Base-by-base conservation (phyloP, 345 rosid genomes). In the Lepidium africanum region DNA sequence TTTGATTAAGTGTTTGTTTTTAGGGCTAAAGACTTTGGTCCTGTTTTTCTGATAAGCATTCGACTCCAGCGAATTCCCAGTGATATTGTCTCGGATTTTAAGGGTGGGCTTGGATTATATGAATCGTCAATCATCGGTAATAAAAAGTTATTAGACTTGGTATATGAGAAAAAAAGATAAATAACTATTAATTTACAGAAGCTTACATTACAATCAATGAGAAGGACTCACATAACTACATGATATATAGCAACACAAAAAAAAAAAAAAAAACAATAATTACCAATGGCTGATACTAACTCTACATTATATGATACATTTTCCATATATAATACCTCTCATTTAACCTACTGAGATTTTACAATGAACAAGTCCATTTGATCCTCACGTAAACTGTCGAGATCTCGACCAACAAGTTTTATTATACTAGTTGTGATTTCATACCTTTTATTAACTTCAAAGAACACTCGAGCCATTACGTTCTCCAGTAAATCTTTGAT, bases 401-500 rank as follows among this genome's bases (percentile, higher is more conserved):
- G 65, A 57, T 78, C 65, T 17, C 68, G 71, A 7, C 79, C 47
- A 42, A 81, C 65, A 10, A 86, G 79, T 74, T 71, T 86, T 30
- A 85, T 80, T 3, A 77, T 72, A 36, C 68, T 52, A 13, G 82
- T 25, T 3, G 66, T 63, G 50, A 80, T 77, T 55, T 76, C 67
- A 80, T 77, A 76, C 74, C 74, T 81, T 25, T 76, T 77, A 73
- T 38, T 58, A 54, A 77, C 46, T 59, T 80, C 71, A 3, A 74
- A 61, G 63, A 87, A 82, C 56, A 76, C 80, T 70, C 77, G 21
- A 41, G 69, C 49, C 47, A 86, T 77, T 63, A 76, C 85, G 60
- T 73, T 78, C 65, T 54, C 72, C 77, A 79, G 59, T 86, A 85
- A 84, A 35, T 86, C 84, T 38, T 73, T 71, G 16, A 79, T 65